These are phyloP conservation scores for Xerocomus brunneocitrinus DNA, from an alignment of 768 basidiomycete genomes.

Conservation along the genomic window DNA sequence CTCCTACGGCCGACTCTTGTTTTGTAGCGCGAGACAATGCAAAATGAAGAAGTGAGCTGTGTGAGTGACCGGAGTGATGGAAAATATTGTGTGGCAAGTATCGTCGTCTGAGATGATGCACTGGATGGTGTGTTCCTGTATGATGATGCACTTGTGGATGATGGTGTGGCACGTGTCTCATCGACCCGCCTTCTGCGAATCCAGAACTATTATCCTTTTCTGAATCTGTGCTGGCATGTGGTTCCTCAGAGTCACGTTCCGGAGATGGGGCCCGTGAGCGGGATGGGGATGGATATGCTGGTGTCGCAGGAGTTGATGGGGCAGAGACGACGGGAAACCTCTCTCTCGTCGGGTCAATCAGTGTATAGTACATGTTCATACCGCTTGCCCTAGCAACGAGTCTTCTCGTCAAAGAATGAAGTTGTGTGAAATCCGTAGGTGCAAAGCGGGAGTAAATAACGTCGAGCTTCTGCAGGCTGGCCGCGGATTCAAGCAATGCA, in stretches of 20 bases:
- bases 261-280: conserved; percentile 34
- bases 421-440: conserved; percentile 48
- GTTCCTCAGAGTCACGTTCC: not conserved
- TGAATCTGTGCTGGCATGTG: not conserved
- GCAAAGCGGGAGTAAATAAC: conserved; percentile 57
- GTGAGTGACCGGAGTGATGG: conserved; percentile 30
- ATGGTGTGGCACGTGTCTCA: not conserved
- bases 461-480: conserved; percentile 53
- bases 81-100: conserved; percentile 13
- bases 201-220: not conserved
- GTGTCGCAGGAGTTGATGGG: conserved; percentile 33
- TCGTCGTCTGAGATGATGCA: conserved; percentile 5
- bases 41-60: conserved; percentile 38
- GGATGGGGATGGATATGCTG: conserved; percentile 30
- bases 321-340: conserved; percentile 50
- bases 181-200: not conserved
- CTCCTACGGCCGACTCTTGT: conserved; percentile 57
- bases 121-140: not conserved
- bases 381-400: conserved; percentile 59
- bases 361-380: conserved; percentile 53
- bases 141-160: conserved; percentile 6
- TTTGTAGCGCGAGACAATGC: conserved; percentile 30
- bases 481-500: conserved; percentile 47
- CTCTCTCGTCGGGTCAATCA: conserved; percentile 62
- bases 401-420: conserved; percentile 48